A percentile compares a stretch with the other conserved stretches of the same genome.
Evolutionary conservation across 805 yeast genomes (phyloP).

Genomic region (Schizosaccharomyces japonicus): DNA sequence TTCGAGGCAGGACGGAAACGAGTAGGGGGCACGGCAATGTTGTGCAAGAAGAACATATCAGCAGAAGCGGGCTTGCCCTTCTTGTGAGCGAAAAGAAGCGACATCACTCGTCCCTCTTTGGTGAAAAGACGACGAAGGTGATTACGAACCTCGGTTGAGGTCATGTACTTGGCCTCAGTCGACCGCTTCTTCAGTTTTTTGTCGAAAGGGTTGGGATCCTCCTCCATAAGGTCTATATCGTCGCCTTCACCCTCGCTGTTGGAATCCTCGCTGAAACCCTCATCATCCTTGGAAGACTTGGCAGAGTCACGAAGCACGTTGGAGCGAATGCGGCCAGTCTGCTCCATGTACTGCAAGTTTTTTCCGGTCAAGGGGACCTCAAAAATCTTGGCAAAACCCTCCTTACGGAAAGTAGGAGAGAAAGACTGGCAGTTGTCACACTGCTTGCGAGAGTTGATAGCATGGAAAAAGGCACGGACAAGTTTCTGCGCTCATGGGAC

Average conservation of each 20-base stretch:
- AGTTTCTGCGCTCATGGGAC: constrained; percentile 58
- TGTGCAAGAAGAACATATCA: constrained; percentile 74
- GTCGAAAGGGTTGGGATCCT: constrained; percentile 22
- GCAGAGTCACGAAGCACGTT: constrained; percentile 32
- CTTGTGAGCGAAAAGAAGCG: constrained; percentile 31
- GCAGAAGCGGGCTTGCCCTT: constrained; percentile 46
- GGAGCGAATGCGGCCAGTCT: constrained; percentile 53
- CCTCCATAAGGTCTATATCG: constrained; percentile 14
- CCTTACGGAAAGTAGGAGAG: constrained; percentile 84
- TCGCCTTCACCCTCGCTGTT: constrained; percentile 12
- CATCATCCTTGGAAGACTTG: constrained; percentile 5
- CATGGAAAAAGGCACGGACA: constrained; percentile 49
- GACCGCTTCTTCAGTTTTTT: constrained; percentile 33
- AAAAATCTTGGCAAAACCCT: constrained; percentile 78
- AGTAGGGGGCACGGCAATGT: constrained; percentile 84
- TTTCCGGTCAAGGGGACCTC: constrained; percentile 68
- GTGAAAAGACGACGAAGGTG: constrained; percentile 52
- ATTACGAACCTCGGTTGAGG: constrained; percentile 70
- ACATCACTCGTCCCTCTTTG: constrained; percentile 43
- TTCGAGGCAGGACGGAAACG: constrained; percentile 91
- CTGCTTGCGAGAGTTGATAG: constrained; percentile 49
- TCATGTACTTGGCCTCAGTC: constrained; percentile 32
- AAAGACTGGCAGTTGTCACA: constrained; percentile 66
- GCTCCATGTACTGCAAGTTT: constrained; percentile 57
- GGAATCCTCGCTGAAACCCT: constrained; percentile 4